Conservation (phyloP, 805 yeast species). For the Spathaspora girioi region DNA sequence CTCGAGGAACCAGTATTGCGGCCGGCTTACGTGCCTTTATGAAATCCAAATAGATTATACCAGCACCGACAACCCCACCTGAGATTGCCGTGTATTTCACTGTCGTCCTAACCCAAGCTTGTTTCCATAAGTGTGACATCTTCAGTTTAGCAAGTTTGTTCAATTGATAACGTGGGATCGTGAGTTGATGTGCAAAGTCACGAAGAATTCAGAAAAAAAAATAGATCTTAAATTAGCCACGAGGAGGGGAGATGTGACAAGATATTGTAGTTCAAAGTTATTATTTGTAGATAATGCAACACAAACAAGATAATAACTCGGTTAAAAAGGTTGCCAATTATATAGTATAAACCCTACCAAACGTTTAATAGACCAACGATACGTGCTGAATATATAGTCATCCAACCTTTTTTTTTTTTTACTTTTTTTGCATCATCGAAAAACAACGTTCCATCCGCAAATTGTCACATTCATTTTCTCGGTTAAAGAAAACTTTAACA, state of each 20-base stretch:
- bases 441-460: no score
- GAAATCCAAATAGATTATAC: conserved; percentile 39
- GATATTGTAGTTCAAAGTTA: background rate
- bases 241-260: background rate
- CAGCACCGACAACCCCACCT: conserved; percentile 25
- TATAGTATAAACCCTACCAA: no score
- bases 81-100: background rate
- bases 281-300: background rate
- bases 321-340: background rate
- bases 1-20: conserved; percentile 23
- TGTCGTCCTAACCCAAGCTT: background rate
- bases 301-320: background rate
- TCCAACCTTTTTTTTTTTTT: no score
- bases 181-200: background rate
- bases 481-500: no score
- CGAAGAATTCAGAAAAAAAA: background rate
- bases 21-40: conserved; percentile 31
- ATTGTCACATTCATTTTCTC: no score
- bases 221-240: background rate
- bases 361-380: no score
- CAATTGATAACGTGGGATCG: background rate
- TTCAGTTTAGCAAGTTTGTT: background rate
- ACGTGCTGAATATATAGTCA: no score
- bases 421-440: no score
- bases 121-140: background rate